Base-by-base conservation (phyloP, 2,329 filamentous ascomycete genomes). In the Hawksworthiomyces lignivorus region DNA sequence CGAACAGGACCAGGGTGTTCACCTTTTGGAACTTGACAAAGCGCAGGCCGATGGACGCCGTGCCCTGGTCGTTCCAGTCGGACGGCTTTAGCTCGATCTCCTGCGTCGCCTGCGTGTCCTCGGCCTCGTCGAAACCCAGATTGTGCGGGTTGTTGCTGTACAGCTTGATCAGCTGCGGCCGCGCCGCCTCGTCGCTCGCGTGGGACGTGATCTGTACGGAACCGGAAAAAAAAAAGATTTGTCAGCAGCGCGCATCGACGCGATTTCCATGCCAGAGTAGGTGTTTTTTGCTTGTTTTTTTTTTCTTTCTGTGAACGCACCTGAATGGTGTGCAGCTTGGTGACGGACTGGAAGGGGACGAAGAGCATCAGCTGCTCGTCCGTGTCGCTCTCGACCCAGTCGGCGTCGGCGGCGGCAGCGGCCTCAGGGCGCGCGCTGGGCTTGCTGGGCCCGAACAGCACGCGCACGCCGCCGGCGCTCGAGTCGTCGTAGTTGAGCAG, bases 21-120 rank as follows among this genome's bases (percentile, higher is more conserved):
- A 96, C 84, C 58, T 88, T 94, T 67, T 97, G 92, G 70, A 97
- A 98, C 68, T 96, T 96, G 64, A 98, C 92, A 57, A 90, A 96
- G 12, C 89, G 84, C 54, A 97, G 67, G 33, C 74, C 65, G 41
- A 90, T 66, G 54, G 72, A 84, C 12, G 79, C 83, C 8, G 86
- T 90, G 39, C 80, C 83, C 12, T 85, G 78, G 33, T 73, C 69
- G 61, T 88, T 85, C 90, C 92, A 98, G 56, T 95, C 87, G 39
- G 75, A 72, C 34, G 80, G 69, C 47, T 73, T 70, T 32, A 98
- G 72, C 54, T 82, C 82, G 46, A 96, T 78, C 39, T 72, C 74
- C 63, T 98, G 92, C 14, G 86, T 89, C 1, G 86, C 75, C 36
- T 82, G 73, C 40, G 85, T 82, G 55, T 90, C 87, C 46, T 96